Base-by-base conservation (phyloP, 2,329 filamentous ascomycete species). In the Chaetomiaceae sp. region DNA sequence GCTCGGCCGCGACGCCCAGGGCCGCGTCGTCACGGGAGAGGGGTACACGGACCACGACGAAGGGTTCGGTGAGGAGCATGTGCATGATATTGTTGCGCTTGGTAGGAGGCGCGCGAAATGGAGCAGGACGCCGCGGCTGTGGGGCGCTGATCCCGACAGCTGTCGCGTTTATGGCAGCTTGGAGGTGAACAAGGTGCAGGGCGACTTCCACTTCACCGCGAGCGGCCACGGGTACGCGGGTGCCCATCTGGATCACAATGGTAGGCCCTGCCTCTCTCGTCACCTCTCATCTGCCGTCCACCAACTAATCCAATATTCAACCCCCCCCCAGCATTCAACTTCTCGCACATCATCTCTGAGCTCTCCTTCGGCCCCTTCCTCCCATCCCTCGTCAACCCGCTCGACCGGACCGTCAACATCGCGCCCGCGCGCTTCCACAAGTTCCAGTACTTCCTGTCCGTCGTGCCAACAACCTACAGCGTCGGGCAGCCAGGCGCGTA, bases 351-450 rank as follows among this genome's bases (percentile, higher is more conserved):
- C 65, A 81, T 98, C 71, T 90, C 86, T 59, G 93, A 98, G 67
- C 80, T 98, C 58, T 96, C 90, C 48, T 98, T 95, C 67, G 93
- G 93, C 4, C 84, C 89, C n/a, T 95, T 90, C 71, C 97, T 96
- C 70, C 91, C 93, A 1, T 88, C 84, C 20, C 83, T 98, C 45
- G 78, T 85, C 60, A 98, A 98, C 70, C 93, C 93, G 0, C 86
- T 98, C 60, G 93, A 97, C 70, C 83, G 84, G 56, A 97, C 93
- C 36, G 80, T 90, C 67, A 86, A 90, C 60, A 68, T 74, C 3
- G 91, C 86, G n/a, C 63, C 74, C 14, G 64, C 68, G 51, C 77
- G 95, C 73, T 97, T 96, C 73, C 84, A 91, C 78, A 94, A 93
- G 68, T 97, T 89, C 72, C 93, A 98, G 68, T 98, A 98, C 77